These are phyloP conservation scores for Zygoascus hellenicus DNA, from an alignment of 1,139 yeast species.

Conservation along the genomic window DNA sequence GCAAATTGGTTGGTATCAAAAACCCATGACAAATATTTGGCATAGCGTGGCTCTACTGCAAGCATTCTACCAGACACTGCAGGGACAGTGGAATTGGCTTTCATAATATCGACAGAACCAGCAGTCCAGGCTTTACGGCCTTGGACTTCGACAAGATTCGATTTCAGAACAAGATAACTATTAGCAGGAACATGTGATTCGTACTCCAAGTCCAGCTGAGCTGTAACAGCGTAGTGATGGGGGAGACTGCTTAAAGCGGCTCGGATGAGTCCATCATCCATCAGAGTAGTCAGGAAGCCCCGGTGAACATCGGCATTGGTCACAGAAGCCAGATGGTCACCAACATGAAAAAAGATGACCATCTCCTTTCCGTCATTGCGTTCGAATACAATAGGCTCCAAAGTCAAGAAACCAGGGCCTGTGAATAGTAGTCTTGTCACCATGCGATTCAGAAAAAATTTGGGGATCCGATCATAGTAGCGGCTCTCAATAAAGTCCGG, in stretches of 20 bases:
- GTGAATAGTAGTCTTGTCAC: constrained; percentile 26
- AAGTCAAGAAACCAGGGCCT: constrained; percentile 25
- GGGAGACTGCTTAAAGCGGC: constrained; percentile 88
- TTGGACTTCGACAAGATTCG: constrained; percentile 56
- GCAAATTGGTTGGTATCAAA: constrained; percentile 7
- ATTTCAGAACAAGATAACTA: constrained; percentile 59
- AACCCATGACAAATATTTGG: constrained; percentile 26
- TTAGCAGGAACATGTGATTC: constrained; percentile 58
- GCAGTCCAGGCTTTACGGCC: constrained; percentile 77
- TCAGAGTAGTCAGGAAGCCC: constrained; percentile 73
- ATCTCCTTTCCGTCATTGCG: constrained; percentile 19
- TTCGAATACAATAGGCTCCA: constrained; percentile 27
- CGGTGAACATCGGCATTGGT: constrained; percentile 53
- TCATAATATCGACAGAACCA: constrained; percentile 38
- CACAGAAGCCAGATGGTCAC: constrained; percentile 42
- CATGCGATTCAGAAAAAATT: constrained; percentile 23
- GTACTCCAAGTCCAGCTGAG: constrained; percentile 65
- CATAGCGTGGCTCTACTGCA: constrained; percentile 30
- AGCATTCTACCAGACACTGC: constrained; percentile 21
- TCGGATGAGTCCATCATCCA: constrained; percentile 82
- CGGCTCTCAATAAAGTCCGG: constrained; percentile 19
- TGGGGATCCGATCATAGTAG: constrained; percentile 26
- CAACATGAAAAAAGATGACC: constrained; percentile 57
- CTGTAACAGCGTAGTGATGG: constrained; percentile 78
- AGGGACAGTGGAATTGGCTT: constrained; percentile 11